Evolutionary conservation across 768 basidiomycete species (phyloP), one percentile per base, ranked within the genome.

Genomic region (Cystobasidium tubakii): DNA sequence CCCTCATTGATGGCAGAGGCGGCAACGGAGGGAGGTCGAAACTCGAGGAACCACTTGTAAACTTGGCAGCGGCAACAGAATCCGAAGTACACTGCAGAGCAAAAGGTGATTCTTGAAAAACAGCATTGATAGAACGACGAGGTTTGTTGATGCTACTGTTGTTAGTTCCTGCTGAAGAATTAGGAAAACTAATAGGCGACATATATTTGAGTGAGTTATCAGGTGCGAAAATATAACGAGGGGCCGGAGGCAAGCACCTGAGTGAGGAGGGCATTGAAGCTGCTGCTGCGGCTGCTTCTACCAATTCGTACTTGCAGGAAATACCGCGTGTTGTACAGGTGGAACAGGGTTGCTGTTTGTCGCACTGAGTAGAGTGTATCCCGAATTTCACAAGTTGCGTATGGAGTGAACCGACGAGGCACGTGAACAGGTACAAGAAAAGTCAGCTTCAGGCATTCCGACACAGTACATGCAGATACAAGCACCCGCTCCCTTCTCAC

Each of bases 221-320:
- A 60, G 57, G 57, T 29, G 57, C 57, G 57, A 60, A 60, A 29
- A 60, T 60, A 60, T 60, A 60, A 60, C 57, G 57, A 13, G 57
- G 57, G 57, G 57, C 57, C 57, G 57, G 23, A 29, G 57, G 57
- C 57, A 60, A 60, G 57, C 57, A 60, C 57, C 57, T 60, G 27
- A 60, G 57, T 6, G 57, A 60, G 23, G 57, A 23, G 15, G 57
- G 57, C 33, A 29, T 27, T 34, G 57, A 27, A 27, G 57, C 57
- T 29, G 57, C 57, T 3, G 57, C 57, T 60, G 57, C 57, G 3
- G 57, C 57, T 27, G 57, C 33, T 34, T 60, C 57, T 6, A 65
- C 63, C 34, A 44, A 17, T 39, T 27, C 36, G 63, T 65, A 65
- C 17, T 39, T 39, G 63, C 63, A 65, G 19, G 31, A 2, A 13